Evolutionary conservation across 805 yeast species (phyloP), one percentile per base, ranked within the genome.

Genomic region (Ascoidea asiatica): DNA sequence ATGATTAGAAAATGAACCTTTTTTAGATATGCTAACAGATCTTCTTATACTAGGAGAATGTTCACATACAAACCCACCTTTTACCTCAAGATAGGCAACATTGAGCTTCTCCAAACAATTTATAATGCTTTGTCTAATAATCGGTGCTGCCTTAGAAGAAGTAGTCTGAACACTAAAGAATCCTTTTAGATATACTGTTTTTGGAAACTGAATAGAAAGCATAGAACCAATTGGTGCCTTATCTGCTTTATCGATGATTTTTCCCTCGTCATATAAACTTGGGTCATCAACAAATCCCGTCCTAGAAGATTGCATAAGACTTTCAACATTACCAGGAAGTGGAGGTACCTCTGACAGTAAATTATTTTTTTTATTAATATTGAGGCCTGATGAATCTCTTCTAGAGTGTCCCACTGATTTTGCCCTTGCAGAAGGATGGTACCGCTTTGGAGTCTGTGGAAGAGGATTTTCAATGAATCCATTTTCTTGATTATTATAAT

Each of bases 131-230:
- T 83, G 79, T 45, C 97, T 75, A 46, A 89, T 88, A 50, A 85
- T 83, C 11, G 95, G 89, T 45, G 90, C 69, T 18, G 95, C 92
- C 55, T 87, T 87, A 4, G 95, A 85, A 2, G 96, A 87, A n/a
- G 97, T 89, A 1, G 95, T 85, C 63, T 89, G 96, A 42, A 89
- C 97, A 48, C 90, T 80, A 63, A 89, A 89, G 57, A 90, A 89
- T 3, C 97, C 97, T 58, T 88, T 86, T 59, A 89, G 70, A 66
- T 87, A 88, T 51, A 89, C 72, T 1, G 95, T 89, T 63, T 82
- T 82, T 48, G 96, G 95, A 57, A 79, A 86, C 56, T 89, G 96
- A 59, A 90, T 87, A 0, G 96, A 87, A 21, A 94, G 95, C 96
- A 89, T 88, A 15, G 82, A 64, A 45, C 85, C 86, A 2, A 81